phyloP scores from a whole-genome alignment of 768 basidiomycete species.

The Harrya chromipes region DNA sequence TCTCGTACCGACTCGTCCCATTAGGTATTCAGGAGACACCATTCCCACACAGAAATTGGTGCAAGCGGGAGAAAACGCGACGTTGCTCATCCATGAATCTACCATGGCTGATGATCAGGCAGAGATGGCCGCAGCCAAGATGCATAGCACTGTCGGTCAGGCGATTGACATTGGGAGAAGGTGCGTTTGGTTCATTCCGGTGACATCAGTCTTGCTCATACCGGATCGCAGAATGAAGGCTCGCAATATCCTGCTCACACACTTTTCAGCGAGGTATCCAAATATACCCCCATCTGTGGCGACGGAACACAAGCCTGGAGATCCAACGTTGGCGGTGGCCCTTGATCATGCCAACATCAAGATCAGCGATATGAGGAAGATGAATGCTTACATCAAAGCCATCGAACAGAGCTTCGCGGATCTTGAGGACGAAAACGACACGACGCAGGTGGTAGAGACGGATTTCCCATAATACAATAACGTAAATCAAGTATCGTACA shows the following conservation, averaged over 20 bases:
- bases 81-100: conserved; percentile 91
- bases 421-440: conserved; percentile 42
- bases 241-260: conserved; percentile 82
- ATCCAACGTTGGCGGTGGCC: conserved; percentile 65
- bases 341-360: conserved; percentile 76
- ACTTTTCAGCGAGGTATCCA: conserved; percentile 94
- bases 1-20: neutral
- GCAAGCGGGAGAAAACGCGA: conserved; percentile 60
- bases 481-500: conserved; percentile 4
- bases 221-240: conserved; percentile 69
- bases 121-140: conserved; percentile 69
- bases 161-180: conserved; percentile 73
- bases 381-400: conserved; percentile 70
- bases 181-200: conserved; percentile 38
- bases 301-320: conserved; percentile 18
- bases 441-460: conserved; percentile 6
- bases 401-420: conserved; percentile 63
- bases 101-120: conserved; percentile 85
- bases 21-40: conserved; percentile 91
- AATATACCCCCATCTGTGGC: conserved; percentile 60
- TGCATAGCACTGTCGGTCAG: conserved; percentile 88
- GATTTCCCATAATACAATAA: conserved; percentile 20
- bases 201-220: neutral
- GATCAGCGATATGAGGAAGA: conserved; percentile 83
- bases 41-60: conserved; percentile 69